Percentiles rank a stretch among this genome's conserved stretches.
Conservation (phyloP, 305 asterid species). For the Fraxinus velutina region DNA sequence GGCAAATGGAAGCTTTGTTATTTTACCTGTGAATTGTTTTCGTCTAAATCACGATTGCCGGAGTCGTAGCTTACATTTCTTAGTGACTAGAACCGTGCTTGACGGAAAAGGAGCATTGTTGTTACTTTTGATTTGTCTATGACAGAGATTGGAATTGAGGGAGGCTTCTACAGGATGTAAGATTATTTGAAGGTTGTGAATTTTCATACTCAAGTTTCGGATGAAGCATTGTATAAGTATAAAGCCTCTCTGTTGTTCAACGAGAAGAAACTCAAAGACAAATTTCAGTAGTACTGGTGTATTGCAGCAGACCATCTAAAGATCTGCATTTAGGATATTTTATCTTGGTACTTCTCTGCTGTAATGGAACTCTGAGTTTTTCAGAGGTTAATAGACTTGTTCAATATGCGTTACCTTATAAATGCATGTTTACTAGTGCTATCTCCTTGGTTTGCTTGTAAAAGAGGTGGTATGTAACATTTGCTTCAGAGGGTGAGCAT, state of each 20-base stretch:
- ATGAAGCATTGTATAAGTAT: constrained; percentile 33
- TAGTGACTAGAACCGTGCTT: constrained; percentile 24
- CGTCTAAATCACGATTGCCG: constrained; percentile 14
- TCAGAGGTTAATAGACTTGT: constrained; percentile 32
- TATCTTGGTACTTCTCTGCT: constrained; percentile 37
- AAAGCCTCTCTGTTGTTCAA: constrained; percentile 24
- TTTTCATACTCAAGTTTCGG: constrained; percentile 29
- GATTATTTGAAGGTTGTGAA: constrained; percentile 33
- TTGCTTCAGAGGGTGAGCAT: constrained; percentile 31
- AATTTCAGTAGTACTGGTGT: constrained; percentile 22
- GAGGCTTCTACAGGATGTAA: constrained; percentile 46
- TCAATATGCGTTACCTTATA: constrained; percentile 28
- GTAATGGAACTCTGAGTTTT: constrained; percentile 35
- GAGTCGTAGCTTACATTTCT: constrained; percentile 23
- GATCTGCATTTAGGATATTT: constrained; percentile 28
- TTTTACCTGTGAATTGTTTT: constrained; percentile 20
- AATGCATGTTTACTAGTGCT: constrained; percentile 31
- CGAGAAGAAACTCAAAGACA: constrained; percentile 20
- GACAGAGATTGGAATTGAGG: constrained; percentile 43
- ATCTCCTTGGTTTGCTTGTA: constrained; percentile 25
- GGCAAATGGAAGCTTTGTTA: constrained; percentile 4
- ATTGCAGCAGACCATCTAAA: constrained; percentile 24
- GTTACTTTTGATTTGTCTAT: constrained; percentile 36
- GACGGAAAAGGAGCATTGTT: constrained; percentile 30
- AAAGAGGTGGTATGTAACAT: constrained; percentile 26